Evolutionary conservation across 2,329 filamentous ascomycete genomes (phyloP), one percentile per base, ranked within the genome.

Genomic region (Sporothrix pallida): DNA sequence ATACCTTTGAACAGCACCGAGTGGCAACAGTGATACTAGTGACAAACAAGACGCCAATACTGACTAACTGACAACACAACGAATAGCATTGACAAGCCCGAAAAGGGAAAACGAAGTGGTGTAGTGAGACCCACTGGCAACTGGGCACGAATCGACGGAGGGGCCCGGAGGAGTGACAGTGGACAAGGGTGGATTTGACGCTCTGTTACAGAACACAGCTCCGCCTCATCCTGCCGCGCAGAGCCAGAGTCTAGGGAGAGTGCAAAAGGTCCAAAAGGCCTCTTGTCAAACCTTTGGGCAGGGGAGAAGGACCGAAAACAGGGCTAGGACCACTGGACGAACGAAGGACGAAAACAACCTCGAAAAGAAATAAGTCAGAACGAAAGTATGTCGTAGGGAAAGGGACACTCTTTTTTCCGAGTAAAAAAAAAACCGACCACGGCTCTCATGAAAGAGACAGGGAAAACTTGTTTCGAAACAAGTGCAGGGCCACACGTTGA

Each of bases 381-480:
- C 37, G 15, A 6, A 23, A 6, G 23, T 6, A 26, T 26, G 23
- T 26, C 23, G 23, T 26, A 46, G 8, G 17, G 12, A 26, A 70
- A 17, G 23, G 6, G n/a, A 46, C 23, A 26, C 23, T 26, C 23
- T 26, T 26, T 26, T 26, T 26, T 26, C 3, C 23, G 23, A 26
- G 23, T 26, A 26, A 26, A 26, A 26, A 26, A 26, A 26, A 26
- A 26, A 26, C 23, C 23, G 23, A 26, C 23, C 23, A 26, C 23
- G 23, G 1, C 52, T 50, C 42, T n/a, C n/a, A 71, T 37, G 54
- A 56, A 58, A 46, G 31, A 23, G 62, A 65, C 62, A 44, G 23
- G 62, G 42, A 26, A 48, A 54, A 71, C 69, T 62, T 50, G 54
- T 62, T 71, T 62, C 69, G 54, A 71, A 71, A 71, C 69, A 62